Percentiles rank a stretch among this genome's conserved stretches.
These are phyloP conservation scores for Colletotrichum tabaci DNA, from an alignment of 2,329 filamentous ascomycete genomes.

Conservation along the genomic window DNA sequence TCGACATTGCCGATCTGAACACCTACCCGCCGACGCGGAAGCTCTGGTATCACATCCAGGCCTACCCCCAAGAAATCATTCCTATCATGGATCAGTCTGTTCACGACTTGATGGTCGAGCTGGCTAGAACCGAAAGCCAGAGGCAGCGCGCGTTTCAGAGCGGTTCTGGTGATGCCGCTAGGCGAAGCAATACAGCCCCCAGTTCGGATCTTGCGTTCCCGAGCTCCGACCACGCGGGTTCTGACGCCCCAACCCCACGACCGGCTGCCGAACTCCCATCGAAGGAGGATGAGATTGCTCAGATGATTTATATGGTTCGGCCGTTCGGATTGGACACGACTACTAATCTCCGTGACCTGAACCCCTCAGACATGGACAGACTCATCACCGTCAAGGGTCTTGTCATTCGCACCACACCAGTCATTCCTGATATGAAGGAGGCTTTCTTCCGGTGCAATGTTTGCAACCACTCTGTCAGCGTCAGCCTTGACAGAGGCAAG, in stretches of 20 bases:
- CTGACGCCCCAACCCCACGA: slow-evolving; percentile 54
- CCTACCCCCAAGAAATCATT: slow-evolving; percentile 96
- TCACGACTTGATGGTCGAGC: slow-evolving; percentile 92
- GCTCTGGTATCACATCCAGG: slow-evolving; percentile 94
- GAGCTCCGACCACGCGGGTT: slow-evolving; percentile 81
- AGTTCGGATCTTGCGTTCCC: slow-evolving; percentile 85
- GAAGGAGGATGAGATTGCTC: slow-evolving; percentile 85
- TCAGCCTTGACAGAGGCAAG: slow-evolving; percentile 94
- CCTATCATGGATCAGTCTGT: slow-evolving; percentile 96
- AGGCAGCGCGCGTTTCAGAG: slow-evolving; percentile 75
- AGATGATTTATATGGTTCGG: slow-evolving; percentile 86
- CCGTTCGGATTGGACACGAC: slow-evolving; percentile 90
- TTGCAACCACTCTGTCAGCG: slow-evolving; percentile 91
- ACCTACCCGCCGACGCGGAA: slow-evolving; percentile 93
- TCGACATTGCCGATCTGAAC: slow-evolving; percentile 91
- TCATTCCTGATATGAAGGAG: slow-evolving; percentile 99
- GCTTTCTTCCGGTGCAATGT: slow-evolving; percentile 97
- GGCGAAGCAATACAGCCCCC: slow-evolving; percentile 54
- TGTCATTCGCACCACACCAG: slow-evolving; percentile 94
- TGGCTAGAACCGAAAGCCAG: slow-evolving; percentile 85
- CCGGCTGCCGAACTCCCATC: slow-evolving; percentile 67
- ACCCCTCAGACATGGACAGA: slow-evolving; percentile 89
- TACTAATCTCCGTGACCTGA: slow-evolving; percentile 93
- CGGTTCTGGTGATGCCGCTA: slow-evolving; percentile 62
- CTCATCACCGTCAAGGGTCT: slow-evolving; percentile 95